These are phyloP conservation scores for Limonomyces culmigenus DNA, from an alignment of 1,284 basidiomycete genomes.

Conservation along the genomic window DNA sequence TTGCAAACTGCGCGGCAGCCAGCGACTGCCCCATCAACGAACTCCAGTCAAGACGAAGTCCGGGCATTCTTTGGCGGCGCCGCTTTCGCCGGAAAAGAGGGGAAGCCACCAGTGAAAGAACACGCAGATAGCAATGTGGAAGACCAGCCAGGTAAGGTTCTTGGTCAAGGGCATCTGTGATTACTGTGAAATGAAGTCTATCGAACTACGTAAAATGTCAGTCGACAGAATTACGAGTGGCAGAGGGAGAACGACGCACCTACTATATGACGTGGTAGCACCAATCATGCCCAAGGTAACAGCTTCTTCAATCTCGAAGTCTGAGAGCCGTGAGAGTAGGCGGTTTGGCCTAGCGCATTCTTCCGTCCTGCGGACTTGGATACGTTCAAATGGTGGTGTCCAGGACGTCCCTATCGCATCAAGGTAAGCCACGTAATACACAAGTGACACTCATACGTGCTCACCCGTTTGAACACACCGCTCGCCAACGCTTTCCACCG, in stretches of 20 bases:
- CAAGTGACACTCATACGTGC: constrained; percentile 10
- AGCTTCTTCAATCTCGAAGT: constrained; percentile 45
- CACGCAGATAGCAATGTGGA: constrained; percentile 11
- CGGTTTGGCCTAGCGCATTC: constrained; percentile 44
- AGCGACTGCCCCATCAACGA: constrained; percentile 58
- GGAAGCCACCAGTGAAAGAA: constrained; percentile 11
- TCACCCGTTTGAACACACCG: constrained; percentile 63
- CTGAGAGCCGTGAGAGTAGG: constrained; percentile 47
- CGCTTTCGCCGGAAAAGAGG: constrained; percentile 3
- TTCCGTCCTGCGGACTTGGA: constrained; percentile 46
- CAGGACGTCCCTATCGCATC: constrained; percentile 39
- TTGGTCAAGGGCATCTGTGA: background rate
- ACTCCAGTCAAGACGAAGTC: constrained; percentile 62
- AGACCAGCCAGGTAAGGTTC: background rate
- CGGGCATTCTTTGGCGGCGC: constrained; percentile 61
- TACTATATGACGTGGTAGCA: background rate
- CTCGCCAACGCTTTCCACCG: constrained; percentile 55
- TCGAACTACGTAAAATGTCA: no score
- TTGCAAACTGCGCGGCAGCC: constrained; percentile 55
- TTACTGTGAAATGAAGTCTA: background rate
- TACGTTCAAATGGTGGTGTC: constrained; percentile 55
- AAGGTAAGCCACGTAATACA: background rate
- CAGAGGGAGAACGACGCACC: background rate
- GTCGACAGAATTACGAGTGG: background rate
- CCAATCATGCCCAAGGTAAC: constrained; percentile 28